Percentiles rank a stretch among this genome's conserved stretches.
Evolutionary conservation across 768 basidiomycete genomes (phyloP).

Genomic region (Tricholoma sp.): DNA sequence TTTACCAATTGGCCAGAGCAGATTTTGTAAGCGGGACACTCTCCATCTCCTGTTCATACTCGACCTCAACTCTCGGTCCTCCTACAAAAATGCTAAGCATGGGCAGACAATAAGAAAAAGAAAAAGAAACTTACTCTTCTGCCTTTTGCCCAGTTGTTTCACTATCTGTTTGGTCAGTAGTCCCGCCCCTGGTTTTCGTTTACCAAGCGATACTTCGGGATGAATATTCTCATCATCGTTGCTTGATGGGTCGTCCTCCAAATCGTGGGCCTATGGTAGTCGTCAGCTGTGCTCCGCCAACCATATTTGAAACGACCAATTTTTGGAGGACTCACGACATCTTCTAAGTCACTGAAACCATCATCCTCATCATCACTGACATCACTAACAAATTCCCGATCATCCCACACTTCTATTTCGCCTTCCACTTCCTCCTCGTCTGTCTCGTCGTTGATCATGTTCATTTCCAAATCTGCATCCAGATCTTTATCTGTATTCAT

Average conservation of each 20-base stretch:
- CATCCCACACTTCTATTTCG: conserved; percentile 48
- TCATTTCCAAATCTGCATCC: conserved; percentile 46
- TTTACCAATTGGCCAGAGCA: conserved; percentile 49
- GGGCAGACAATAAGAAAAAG: neutral
- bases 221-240: conserved; percentile 32
- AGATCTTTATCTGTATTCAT: conserved; percentile 44
- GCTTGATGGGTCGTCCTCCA: conserved; percentile 12
- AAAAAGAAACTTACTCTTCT: conserved; percentile 44
- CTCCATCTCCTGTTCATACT: conserved; percentile 93
- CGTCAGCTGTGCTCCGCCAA: neutral
- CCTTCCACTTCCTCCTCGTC: conserved; percentile 53
- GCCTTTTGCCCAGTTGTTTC: conserved; percentile 57
- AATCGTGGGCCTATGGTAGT: neutral
- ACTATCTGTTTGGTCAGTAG: conserved; percentile 37
- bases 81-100: conserved; percentile 30
- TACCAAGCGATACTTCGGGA: conserved; percentile 50
- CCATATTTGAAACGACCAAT: neutral
- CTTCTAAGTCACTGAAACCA: conserved; percentile 65
- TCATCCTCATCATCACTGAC: conserved; percentile 64
- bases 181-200: conserved; percentile 55
- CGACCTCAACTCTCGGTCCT: conserved; percentile 86
- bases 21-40: conserved; percentile 51
- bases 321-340: conserved; percentile 43
- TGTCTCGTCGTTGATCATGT: conserved; percentile 52
- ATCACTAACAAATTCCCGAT: conserved; percentile 73